Evolutionary conservation across 805 yeast species (phyloP).

Genomic region (Groenewaldozyma tartarivorans): DNA sequence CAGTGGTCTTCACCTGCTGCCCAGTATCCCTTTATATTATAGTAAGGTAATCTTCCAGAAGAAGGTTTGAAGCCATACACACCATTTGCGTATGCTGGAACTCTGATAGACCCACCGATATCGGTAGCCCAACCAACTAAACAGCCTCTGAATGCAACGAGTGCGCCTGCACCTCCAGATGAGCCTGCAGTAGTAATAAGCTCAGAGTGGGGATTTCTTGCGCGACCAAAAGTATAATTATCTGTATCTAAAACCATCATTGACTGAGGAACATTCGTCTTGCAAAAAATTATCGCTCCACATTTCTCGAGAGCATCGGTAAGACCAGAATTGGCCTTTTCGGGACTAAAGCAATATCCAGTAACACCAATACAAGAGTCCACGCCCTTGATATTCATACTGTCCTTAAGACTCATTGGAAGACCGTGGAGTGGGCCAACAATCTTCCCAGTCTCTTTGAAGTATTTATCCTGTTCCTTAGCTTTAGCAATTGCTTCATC

Average conservation of each 20-base stretch:
- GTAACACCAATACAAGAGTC: conserved; percentile 31
- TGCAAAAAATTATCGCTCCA: conserved; percentile 55
- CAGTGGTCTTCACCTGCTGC: conserved; percentile 33
- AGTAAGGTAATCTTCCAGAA: conserved; percentile 33
- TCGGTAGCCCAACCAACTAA: conserved; percentile 43
- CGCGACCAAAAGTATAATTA: conserved; percentile 37
- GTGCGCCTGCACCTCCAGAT: conserved; percentile 46
- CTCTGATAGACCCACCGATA: conserved; percentile 43
- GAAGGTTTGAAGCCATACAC: conserved; percentile 38
- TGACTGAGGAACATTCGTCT: conserved; percentile 51
- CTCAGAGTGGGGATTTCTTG: conserved; percentile 37
- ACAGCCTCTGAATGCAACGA: conserved; percentile 36
- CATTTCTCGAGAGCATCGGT: conserved; percentile 30
- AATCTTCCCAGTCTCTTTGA: conserved; percentile 22
- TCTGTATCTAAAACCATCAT: conserved; percentile 46
- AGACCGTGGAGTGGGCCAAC: conserved; percentile 60
- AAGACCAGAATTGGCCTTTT: conserved; percentile 34
- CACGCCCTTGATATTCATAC: conserved; percentile 37
- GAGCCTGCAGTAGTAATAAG: conserved; percentile 41
- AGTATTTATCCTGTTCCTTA: conserved; percentile 43
- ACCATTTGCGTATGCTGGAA: conserved; percentile 37
- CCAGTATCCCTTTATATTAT: conserved; percentile 38
- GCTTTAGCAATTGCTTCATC: conserved; percentile 54
- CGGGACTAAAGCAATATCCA: conserved; percentile 30
- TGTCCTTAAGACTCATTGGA: conserved; percentile 53